Evolutionary conservation across 495 filamentous ascomycete species (phyloP).

Genomic region (Penicillium fimorum): DNA sequence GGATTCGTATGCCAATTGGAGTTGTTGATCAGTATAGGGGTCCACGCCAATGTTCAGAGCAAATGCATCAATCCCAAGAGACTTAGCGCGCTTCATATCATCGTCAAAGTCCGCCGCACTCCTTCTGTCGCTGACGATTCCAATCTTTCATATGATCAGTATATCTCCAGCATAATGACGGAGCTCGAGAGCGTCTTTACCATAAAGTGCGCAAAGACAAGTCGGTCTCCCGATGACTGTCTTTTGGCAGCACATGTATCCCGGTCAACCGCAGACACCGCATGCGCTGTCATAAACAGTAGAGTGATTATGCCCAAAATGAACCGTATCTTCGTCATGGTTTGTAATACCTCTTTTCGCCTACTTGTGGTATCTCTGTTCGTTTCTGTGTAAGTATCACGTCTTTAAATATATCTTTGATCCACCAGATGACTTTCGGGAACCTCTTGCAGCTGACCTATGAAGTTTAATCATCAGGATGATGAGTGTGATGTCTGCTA

Average conservation of each 20-base stretch:
- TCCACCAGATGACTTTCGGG: background rate
- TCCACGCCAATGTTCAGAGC: slow-evolving; percentile 58
- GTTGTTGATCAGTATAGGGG: slow-evolving; percentile 50
- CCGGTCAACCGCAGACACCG: background rate
- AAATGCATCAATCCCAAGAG: slow-evolving; percentile 58
- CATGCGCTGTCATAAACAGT: background rate
- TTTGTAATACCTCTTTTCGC: background rate
- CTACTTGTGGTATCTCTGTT: background rate
- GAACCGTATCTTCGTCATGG: background rate
- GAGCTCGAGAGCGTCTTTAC: slow-evolving; percentile 30
- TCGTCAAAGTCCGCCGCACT: slow-evolving; percentile 53
- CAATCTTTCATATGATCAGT: slow-evolving; percentile 40
- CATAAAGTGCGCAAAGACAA: slow-evolving; percentile 63
- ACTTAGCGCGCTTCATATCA: slow-evolving; percentile 55
- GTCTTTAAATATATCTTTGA: background rate
- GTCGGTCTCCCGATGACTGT: slow-evolving; percentile 21
- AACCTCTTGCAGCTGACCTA: slow-evolving; percentile 4
- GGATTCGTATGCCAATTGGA: slow-evolving; percentile 55
- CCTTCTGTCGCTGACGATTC: slow-evolving; percentile 50
- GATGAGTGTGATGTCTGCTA: background rate
- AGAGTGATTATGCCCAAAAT: background rate
- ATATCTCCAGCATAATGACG: background rate
- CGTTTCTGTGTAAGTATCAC: background rate
- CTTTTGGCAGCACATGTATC: background rate
- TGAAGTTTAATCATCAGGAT: background rate